Conservation (phyloP, 805 yeast species). For the Komagataella populi region DNA sequence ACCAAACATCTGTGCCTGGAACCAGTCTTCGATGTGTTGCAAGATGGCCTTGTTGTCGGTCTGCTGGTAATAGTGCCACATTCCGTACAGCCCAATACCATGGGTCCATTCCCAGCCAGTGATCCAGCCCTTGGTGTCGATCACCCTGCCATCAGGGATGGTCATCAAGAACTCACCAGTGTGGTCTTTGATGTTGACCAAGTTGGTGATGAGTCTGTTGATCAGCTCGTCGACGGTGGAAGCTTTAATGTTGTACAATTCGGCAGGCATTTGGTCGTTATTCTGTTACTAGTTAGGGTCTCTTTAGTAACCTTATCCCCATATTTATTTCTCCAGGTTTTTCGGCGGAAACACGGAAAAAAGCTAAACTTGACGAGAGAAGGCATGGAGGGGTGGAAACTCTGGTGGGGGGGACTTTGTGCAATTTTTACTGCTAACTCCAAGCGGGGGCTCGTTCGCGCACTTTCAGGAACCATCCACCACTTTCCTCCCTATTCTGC, state of each 20-base stretch:
- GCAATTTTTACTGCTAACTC: not conserved
- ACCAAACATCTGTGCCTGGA: conserved; percentile 12
- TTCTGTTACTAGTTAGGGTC: not conserved
- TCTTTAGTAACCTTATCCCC: not conserved
- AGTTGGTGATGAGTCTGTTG: conserved; percentile 11
- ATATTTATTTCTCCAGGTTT: not conserved
- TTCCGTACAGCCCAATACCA: conserved; percentile 22
- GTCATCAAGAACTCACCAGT: conserved; percentile 17
- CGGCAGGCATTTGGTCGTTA: conserved; percentile 7
- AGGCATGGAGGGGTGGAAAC: not conserved
- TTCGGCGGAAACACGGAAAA: not conserved
- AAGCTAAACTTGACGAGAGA: not conserved
- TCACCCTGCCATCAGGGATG: conserved; percentile 14
- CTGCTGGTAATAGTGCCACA: conserved; percentile 21
- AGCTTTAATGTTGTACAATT: conserved; percentile 7
- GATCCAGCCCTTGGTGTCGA: conserved; percentile 23
- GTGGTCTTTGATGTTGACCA: conserved; percentile 17
- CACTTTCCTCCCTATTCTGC: not conserved
- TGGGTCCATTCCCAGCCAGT: conserved; percentile 28
- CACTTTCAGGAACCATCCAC: not conserved
- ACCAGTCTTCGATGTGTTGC: conserved; percentile 16
- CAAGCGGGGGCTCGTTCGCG: not conserved
- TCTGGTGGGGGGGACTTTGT: not conserved
- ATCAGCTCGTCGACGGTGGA: conserved; percentile 7
- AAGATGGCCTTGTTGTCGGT: conserved; percentile 13